These are phyloP conservation scores for Magnaporthiopsis poae DNA, from an alignment of 2,329 filamentous ascomycete genomes.

Conservation along the genomic window DNA sequence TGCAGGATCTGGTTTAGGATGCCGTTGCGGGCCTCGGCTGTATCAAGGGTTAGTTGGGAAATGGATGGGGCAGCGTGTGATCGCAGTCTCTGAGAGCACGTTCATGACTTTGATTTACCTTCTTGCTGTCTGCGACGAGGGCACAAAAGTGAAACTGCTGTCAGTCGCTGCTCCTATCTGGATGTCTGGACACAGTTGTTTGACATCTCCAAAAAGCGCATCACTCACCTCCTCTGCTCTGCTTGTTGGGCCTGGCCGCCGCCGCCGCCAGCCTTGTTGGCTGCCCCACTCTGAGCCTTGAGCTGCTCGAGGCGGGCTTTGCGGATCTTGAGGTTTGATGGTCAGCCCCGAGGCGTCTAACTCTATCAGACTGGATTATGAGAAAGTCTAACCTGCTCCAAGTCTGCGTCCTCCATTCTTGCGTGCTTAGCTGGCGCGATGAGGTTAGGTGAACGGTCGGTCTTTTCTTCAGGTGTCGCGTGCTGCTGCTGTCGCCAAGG, in stretches of 20 bases:
- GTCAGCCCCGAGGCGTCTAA: not conserved
- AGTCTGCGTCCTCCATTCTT: slow-evolving; percentile 29
- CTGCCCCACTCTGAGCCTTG: slow-evolving; percentile 55
- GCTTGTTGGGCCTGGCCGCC: slow-evolving; percentile 41
- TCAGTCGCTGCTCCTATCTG: not conserved
- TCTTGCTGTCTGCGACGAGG: slow-evolving; percentile 33
- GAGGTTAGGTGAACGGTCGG: not conserved
- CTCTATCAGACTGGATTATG: not conserved
- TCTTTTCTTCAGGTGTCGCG: not conserved
- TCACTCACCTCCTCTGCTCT: slow-evolving; percentile 54
- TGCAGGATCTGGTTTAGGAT: slow-evolving; percentile 89
- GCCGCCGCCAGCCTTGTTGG: slow-evolving; percentile 35
- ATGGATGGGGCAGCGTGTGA: not conserved
- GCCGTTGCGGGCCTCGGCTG: slow-evolving; percentile 60
- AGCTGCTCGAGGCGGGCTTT: slow-evolving; percentile 89
- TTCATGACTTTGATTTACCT: slow-evolving; percentile 22
- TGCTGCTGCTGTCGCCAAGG: not conserved
- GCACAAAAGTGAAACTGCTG: not conserved
- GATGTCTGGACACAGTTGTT: too few relatives aligned
- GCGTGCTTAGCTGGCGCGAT: not conserved
- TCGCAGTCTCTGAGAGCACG: not conserved
- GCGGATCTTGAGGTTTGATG: slow-evolving; percentile 54
- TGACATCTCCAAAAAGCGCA: not conserved
- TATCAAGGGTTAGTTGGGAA: slow-evolving; percentile 7
- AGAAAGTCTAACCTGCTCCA: slow-evolving; percentile 23